Evolutionary conservation across 2,329 filamentous ascomycete genomes (phyloP).

Genomic region (Aschersonia sp.): DNA sequence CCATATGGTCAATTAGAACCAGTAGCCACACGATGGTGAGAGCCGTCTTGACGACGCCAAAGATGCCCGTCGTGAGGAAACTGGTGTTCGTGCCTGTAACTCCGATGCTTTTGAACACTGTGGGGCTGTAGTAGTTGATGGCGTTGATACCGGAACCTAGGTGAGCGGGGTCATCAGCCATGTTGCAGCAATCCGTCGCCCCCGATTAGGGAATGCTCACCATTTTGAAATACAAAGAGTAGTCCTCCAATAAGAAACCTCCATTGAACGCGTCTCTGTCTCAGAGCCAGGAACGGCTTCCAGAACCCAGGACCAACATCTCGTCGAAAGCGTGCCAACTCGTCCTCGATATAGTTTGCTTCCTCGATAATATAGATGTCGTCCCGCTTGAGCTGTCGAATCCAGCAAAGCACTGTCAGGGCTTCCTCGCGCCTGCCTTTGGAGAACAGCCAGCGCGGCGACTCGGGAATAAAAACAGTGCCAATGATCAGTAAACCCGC

Average conservation of each 20-base stretch:
- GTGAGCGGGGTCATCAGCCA: conserved; percentile 1
- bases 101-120: conserved; percentile 15
- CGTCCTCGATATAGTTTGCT: conserved; percentile 53
- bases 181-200: background rate
- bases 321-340: conserved; percentile 47
- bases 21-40: conserved; percentile 27
- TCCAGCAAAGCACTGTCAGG: conserved; percentile 46
- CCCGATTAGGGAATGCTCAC: conserved; percentile 13
- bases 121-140: conserved; percentile 16
- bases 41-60: conserved; percentile 13
- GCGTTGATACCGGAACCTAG: conserved; percentile 14
- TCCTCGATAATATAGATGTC: conserved; percentile 61
- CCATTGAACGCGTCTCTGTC: conserved; percentile 45
- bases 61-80: conserved; percentile 15
- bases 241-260: conserved; percentile 60
- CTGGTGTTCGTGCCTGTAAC: conserved; percentile 10
- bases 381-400: conserved; percentile 39
- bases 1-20: conserved; percentile 15
- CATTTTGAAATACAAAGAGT: conserved; percentile 71
- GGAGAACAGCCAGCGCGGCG: conserved; percentile 54
- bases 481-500: conserved; percentile 46
- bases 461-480: conserved; percentile 46
- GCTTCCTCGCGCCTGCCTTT: conserved; percentile 46
- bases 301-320: conserved; percentile 59
- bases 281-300: conserved; percentile 50